A percentile compares a stretch with the other conserved stretches of the same genome.
These are phyloP conservation scores for Annulohypoxylon moriforme DNA, from an alignment of 495 filamentous ascomycete genomes.

Conservation along the genomic window DNA sequence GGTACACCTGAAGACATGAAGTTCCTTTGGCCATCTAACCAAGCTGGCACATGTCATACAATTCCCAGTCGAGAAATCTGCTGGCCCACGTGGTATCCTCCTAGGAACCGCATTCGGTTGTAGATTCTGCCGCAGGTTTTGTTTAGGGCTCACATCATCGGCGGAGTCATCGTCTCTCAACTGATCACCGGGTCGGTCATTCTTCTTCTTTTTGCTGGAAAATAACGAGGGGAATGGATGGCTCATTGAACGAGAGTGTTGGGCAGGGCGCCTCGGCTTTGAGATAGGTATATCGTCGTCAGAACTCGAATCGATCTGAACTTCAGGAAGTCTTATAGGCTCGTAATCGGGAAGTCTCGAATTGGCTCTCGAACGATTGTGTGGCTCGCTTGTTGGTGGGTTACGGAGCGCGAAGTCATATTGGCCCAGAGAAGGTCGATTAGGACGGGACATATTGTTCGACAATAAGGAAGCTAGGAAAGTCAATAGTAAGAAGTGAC, in stretches of 20 bases:
- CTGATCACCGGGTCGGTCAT: slow-evolving; percentile 32
- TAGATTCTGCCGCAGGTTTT: slow-evolving; percentile 39
- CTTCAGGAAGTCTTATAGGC: slow-evolving; percentile 20
- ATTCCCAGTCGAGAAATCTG: slow-evolving; percentile 71
- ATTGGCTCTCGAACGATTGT: slow-evolving; percentile 43
- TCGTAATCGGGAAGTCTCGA: slow-evolving; percentile 39
- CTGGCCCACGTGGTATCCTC: slow-evolving; percentile 46
- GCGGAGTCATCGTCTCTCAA: slow-evolving; percentile 43
- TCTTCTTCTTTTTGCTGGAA: slow-evolving; percentile 65
- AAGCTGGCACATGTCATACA: slow-evolving; percentile 86
- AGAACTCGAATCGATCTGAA: slow-evolving; percentile 55
- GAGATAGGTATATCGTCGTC: slow-evolving; percentile 54
- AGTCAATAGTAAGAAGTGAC: slow-evolving; percentile 20
- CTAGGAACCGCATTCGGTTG: slow-evolving; percentile 43
- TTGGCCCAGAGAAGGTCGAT: slow-evolving; percentile 45
- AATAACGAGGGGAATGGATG: slow-evolving; percentile 78
- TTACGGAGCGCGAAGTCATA: slow-evolving; percentile 47
- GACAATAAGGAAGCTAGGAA: slow-evolving; percentile 17
- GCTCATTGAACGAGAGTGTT: slow-evolving; percentile 77
- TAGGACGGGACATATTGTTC: slow-evolving; percentile 42
- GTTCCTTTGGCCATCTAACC: slow-evolving; percentile 82
- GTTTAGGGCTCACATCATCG: slow-evolving; percentile 43
- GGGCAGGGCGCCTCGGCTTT: slow-evolving; percentile 47
- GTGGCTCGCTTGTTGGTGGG: slow-evolving; percentile 28
- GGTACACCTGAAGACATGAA: slow-evolving; percentile 83